Evolutionary conservation across 2,329 filamentous ascomycete genomes (phyloP), one percentile per base, ranked within the genome.

Genomic region (Alternaria burnsii): DNA sequence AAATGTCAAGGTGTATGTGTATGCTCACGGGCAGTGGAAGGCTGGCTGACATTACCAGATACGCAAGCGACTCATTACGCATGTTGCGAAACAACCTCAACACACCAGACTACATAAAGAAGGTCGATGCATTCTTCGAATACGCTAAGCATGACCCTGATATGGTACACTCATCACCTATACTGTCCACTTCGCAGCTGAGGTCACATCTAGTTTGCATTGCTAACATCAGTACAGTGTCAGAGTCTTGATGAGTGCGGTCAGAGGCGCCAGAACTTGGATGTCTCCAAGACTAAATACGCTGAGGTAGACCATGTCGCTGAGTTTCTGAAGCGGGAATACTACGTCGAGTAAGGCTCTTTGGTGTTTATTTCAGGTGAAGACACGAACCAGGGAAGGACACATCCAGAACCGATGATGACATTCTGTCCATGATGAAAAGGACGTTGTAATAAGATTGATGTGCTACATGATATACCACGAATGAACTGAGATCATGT

Each of bases 111-210:
- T 59, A 48, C 22, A 54, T 42, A 9, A 55, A 55, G 42, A 59
- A 59, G 51, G 20, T 41, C 10, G 51, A 59, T 36, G 58, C 71
- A 1, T 71, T 72, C 51, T 63, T 70, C 46, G 55, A 64, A 28
- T 75, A 75, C 41, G 69, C 69, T 11, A 44, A 61, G 32, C 53
- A 66, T 24, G 71, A 72, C 51, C 52, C 63, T 34, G 55, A 70
- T 22, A 70, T 71, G 65, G 71, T 72, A 48, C 44, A 62, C 48
- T 5, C 12, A 18, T 22, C 9, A 30, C 9, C 16, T 26, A 32
- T 36, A 34, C 40, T 34, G 36, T 26, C 10, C 52, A 42, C 20
- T 7, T 42, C 6, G 20, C 20, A 24, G 11, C 7, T 4, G 20
- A 66, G 1, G 18, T 34, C 26, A 2, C 24, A 24, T 30, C 20